Evolutionary conservation across 352 stramenopile species (phyloP), one percentile per base, ranked within the genome.

Genomic region (Pythium volutum): DNA sequence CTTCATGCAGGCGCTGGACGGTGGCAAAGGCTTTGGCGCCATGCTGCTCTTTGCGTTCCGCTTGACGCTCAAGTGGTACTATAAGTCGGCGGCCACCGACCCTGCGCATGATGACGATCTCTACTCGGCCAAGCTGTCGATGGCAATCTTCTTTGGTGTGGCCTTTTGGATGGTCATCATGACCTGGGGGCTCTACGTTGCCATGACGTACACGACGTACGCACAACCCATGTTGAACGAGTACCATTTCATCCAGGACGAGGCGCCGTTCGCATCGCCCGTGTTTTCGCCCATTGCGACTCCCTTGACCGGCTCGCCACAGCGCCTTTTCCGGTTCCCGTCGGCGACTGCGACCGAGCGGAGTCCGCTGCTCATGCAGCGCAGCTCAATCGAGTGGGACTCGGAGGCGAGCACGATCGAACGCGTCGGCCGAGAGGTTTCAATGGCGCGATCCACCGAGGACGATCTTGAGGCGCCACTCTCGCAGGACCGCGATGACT

Each of bases 1-100:
- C 27, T 93, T 91, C 57, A 77, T 91, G 38, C 84, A 93, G 53
- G 81, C 84, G 4, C 81, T 93, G 39, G 84, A 93, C 50, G 80
- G 76, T 31, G 84, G 84, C 48, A 93, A 91, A 58, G 84, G 79
- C 23, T 90, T 88, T 39, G 77, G 84, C 25, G 84, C 84, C 14
- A 86, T 91, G 43, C 38, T 93, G 43, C 62, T 93, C 14, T 89
- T 91, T 46, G 62, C 76, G 20, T 75, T 87, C 34, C 77, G 84
- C 47, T 60, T 93, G 18, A 51, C 42, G 22, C 66, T 89, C 26
- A 93, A 91, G 55, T 78, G 79, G 73, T 69, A 69, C 48, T 77
- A 81, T 48, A 26, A 67, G 42, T 36, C 23, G 20, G 6, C 33
- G 25, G 10, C 25, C 56, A 15, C 7, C 23, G n/a, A 1, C 27